Evolutionary conservation across 2,329 filamentous ascomycete species (phyloP).

Genomic region (Paecilomyces niveus): DNA sequence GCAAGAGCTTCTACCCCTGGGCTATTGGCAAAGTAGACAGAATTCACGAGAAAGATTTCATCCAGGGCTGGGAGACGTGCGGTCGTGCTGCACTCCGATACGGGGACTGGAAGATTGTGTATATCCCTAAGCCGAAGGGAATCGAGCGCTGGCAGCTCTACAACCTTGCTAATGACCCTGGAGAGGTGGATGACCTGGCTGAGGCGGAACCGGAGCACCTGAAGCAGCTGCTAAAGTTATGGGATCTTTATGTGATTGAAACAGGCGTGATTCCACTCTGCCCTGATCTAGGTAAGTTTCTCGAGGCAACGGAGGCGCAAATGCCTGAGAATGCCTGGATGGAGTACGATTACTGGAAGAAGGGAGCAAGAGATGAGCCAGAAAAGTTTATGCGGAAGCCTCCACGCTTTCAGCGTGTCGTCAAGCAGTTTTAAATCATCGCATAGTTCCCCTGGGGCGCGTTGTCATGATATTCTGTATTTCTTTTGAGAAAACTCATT

Average conservation of each 20-base stretch:
- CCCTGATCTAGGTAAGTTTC: constrained; percentile 51
- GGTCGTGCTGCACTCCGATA: constrained; percentile 49
- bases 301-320: constrained; percentile 56
- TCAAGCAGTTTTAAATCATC: constrained; percentile 23
- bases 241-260: constrained; percentile 54
- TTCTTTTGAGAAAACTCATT: not conserved
- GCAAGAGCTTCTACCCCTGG: constrained; percentile 41
- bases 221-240: constrained; percentile 44
- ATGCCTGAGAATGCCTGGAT: constrained; percentile 62
- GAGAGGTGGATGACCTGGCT: constrained; percentile 43
- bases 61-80: constrained; percentile 52
- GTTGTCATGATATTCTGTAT: not conserved
- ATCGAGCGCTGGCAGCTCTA: constrained; percentile 53
- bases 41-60: constrained; percentile 46
- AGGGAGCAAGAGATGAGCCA: constrained; percentile 44
- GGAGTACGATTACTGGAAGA: constrained; percentile 59
- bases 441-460: not conserved
- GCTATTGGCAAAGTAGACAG: constrained; percentile 25
- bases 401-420: constrained; percentile 25
- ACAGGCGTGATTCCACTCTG: constrained; percentile 54
- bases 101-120: constrained; percentile 53
- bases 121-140: constrained; percentile 50
- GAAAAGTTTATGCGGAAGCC: constrained; percentile 36
- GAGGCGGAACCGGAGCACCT: constrained; percentile 38
- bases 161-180: constrained; percentile 45